These are phyloP conservation scores for Kockovaella imperatae DNA, from an alignment of 768 basidiomycete genomes.

Conservation along the genomic window DNA sequence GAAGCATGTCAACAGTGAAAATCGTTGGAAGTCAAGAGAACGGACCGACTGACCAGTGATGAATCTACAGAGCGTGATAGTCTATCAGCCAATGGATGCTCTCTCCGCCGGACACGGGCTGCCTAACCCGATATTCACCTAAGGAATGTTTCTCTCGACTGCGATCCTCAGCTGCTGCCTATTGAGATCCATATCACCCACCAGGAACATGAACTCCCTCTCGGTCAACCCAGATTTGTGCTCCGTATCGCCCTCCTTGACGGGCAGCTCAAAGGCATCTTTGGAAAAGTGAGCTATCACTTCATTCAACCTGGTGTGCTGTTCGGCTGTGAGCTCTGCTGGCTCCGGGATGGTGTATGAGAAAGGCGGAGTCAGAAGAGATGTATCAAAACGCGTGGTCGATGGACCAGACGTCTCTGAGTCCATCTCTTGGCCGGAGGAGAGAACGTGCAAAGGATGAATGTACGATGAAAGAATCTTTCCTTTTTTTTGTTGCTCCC, in stretches of 20 bases:
- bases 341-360: background rate
- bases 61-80: conserved; percentile 17
- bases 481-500: no score
- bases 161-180: background rate
- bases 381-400: no score
- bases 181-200: conserved; percentile 9
- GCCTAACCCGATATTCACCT: no score
- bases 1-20: background rate
- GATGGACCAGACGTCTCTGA: no score
- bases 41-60: conserved; percentile 14
- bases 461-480: no score
- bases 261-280: conserved; percentile 20
- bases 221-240: conserved; percentile 24
- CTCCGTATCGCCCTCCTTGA: conserved; percentile 13
- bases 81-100: conserved; percentile 4
- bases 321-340: conserved; percentile 2
- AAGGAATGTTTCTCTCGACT: conserved; percentile 33
- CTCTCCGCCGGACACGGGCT: background rate
- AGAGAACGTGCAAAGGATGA: no score
- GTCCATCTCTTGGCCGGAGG: no score
- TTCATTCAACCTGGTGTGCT: conserved; percentile 8
- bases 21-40: background rate
- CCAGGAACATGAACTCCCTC: conserved; percentile 41
- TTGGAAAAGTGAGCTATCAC: conserved; percentile 22
- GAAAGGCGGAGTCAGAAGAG: no score